A percentile compares a stretch with the other conserved stretches of the same genome.
Evolutionary conservation across 345 rosid genomes (phyloP).

Genomic region (Lenwebbia sp.): DNA sequence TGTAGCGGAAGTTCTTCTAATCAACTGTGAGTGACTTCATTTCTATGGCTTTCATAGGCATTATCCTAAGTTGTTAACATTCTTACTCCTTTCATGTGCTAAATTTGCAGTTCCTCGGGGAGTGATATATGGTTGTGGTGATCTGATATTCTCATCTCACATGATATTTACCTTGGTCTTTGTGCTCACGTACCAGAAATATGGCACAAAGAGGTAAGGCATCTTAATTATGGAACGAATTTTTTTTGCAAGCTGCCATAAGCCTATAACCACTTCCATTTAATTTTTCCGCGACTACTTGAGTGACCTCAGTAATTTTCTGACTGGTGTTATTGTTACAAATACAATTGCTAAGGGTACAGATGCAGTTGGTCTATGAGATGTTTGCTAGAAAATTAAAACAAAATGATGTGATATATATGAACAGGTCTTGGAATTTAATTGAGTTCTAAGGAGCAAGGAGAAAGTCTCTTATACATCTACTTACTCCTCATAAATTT

Average conservation of each 20-base stretch:
- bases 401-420: neutral
- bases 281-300: neutral
- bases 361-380: neutral
- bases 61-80: neutral
- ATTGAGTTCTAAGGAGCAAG: neutral
- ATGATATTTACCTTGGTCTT: constrained; percentile 95
- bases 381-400: neutral
- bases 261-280: neutral
- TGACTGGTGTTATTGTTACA: neutral
- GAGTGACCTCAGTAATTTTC: neutral
- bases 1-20: constrained; percentile 51
- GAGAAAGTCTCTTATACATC: neutral
- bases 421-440: neutral
- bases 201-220: constrained; percentile 79
- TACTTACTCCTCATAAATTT: neutral
- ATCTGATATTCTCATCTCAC: constrained; percentile 95
- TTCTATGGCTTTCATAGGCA: neutral
- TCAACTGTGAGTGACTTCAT: constrained; percentile 50
- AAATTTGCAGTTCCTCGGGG: constrained; percentile 82
- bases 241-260: neutral
- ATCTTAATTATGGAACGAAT: neutral
- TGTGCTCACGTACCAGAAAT: constrained; percentile 89
- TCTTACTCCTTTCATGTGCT: neutral
- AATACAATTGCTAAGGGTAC: neutral
- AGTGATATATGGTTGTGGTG: constrained; percentile 89